phyloP scores from a whole-genome alignment of 78 protist genomes.

The Abeoforma whisleri region DNA sequence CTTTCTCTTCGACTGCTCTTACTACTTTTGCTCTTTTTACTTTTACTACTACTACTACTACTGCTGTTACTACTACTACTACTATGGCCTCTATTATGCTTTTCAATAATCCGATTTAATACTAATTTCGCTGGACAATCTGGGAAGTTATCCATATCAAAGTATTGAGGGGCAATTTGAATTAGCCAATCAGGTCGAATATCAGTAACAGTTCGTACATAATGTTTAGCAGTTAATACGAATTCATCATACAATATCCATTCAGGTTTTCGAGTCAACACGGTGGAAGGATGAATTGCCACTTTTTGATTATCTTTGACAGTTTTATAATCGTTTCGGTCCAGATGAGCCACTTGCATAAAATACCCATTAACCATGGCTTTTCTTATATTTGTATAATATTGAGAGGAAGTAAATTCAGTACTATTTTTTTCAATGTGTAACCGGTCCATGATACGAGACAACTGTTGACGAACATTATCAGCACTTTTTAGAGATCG shows the following conservation, averaged over 20 bases:
- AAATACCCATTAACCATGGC: slow-evolving; percentile 85
- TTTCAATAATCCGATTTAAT: neutral
- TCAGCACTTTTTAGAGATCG: slow-evolving; percentile 82
- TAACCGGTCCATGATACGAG: slow-evolving; percentile 46
- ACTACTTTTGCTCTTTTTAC: neutral
- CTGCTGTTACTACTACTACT: neutral
- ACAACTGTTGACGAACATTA: slow-evolving; percentile 81
- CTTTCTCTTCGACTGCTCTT: no score
- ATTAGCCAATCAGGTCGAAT: slow-evolving; percentile 55
- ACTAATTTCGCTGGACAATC: slow-evolving; percentile 49
- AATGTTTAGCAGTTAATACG: slow-evolving; percentile 86
- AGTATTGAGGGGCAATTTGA: slow-evolving; percentile 77
- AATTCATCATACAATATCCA: slow-evolving; percentile 96
- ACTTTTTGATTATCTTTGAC: slow-evolving; percentile 73
- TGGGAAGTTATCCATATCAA: slow-evolving; percentile 73
- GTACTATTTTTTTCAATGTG: neutral
- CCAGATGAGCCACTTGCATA: slow-evolving; percentile 93
- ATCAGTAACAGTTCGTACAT: slow-evolving; percentile 85
- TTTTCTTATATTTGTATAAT: slow-evolving; percentile 80
- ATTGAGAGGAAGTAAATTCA: slow-evolving; percentile 45
- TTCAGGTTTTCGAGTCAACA: slow-evolving; percentile 81
- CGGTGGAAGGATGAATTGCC: slow-evolving; percentile 85
- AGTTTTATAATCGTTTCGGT: slow-evolving; percentile 84
- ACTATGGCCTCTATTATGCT: neutral
- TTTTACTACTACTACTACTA: neutral